Percentiles rank a stretch among this genome's conserved stretches.
Evolutionary conservation across 371 early-diverging fungal species (phyloP).

Genomic region (Catenaria anguillulae): DNA sequence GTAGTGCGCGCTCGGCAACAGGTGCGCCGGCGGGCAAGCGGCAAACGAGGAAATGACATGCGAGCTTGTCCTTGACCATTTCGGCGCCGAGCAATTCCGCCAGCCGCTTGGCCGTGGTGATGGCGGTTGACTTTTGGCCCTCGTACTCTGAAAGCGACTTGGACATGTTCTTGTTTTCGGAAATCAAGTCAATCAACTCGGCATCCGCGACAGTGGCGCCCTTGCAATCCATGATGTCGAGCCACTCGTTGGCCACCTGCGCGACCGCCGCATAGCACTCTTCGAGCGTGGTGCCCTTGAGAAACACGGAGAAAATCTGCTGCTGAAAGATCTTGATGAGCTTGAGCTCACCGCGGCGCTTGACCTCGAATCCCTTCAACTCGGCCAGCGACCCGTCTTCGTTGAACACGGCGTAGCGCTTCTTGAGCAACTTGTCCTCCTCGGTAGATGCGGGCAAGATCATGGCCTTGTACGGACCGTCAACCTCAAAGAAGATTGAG

Average conservation of each 20-base stretch:
- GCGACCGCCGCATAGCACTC: conserved; percentile 91
- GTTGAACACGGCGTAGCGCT: conserved; percentile 98
- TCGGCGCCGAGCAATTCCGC: conserved; percentile 96
- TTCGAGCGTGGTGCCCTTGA: conserved; percentile 69
- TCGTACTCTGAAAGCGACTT: conserved; percentile 89
- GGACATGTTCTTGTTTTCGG: conserved; percentile 96
- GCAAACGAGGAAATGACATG: conserved; percentile 94
- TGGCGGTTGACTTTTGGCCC: conserved; percentile 84
- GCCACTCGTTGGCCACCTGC: conserved; percentile 83
- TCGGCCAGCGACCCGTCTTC: conserved; percentile 90
- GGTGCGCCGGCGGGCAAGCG: conserved; percentile 72
- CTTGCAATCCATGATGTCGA: conserved; percentile 84
- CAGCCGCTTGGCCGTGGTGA: conserved; percentile 88
- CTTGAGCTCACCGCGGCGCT: conserved; percentile 97
- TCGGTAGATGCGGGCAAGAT: conserved; percentile 94
- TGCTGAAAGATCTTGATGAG: conserved; percentile 97
- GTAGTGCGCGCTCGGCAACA: conserved; percentile 93
- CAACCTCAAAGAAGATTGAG: conserved; percentile 98
- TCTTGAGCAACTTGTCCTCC: conserved; percentile 94
- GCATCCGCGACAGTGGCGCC: conserved; percentile 71
- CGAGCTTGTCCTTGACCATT: conserved; percentile 94
- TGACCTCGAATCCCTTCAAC: conserved; percentile 99
- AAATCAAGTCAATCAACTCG: conserved; percentile 93
- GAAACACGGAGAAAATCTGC: conserved; percentile 82
- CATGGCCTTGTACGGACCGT: conserved; percentile 99